Conservation (phyloP, 257 asterid genomes). For the Salvia rosmarinus region DNA sequence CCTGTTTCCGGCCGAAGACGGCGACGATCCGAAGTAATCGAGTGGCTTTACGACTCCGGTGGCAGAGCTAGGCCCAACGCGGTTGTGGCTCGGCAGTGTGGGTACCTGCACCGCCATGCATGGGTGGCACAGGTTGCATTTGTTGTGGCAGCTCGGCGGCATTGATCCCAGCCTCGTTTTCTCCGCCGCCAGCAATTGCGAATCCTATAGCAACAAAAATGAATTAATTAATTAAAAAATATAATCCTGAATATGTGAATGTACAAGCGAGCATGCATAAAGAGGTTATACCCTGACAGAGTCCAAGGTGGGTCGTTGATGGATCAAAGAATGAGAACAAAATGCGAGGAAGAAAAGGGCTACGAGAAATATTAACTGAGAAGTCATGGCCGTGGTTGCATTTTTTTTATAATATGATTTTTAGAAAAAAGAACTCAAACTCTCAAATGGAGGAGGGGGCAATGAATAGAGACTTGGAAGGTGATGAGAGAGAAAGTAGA, state of each 20-base stretch:
- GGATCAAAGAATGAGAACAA: conserved; percentile 41
- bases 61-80: conserved; percentile 30
- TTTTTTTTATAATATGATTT: conserved; percentile 24
- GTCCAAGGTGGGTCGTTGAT: conserved; percentile 31
- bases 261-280: neutral
- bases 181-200: conserved; percentile 51
- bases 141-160: conserved; percentile 96
- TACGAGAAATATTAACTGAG: conserved; percentile 30
- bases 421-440: neutral
- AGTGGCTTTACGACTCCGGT: conserved; percentile 9
- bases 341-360: conserved; percentile 42
- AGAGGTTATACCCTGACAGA: conserved; percentile 22
- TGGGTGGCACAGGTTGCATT: conserved; percentile 94
- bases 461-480: neutral
- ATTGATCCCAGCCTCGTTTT: conserved; percentile 89
- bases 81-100: conserved; percentile 60
- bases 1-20: conserved; percentile 52
- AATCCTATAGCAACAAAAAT: conserved; percentile 47
- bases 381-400: conserved; percentile 63
- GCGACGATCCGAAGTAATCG: conserved; percentile 47
- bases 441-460: neutral
- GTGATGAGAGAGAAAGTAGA: neutral
- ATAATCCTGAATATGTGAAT: no score
- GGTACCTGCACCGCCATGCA: conserved; percentile 96
- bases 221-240: neutral